Evolutionary conservation across 371 early-diverging fungal species (phyloP), one percentile per base, ranked within the genome.

Genomic region (Apophysomyces trapeziformis): DNA sequence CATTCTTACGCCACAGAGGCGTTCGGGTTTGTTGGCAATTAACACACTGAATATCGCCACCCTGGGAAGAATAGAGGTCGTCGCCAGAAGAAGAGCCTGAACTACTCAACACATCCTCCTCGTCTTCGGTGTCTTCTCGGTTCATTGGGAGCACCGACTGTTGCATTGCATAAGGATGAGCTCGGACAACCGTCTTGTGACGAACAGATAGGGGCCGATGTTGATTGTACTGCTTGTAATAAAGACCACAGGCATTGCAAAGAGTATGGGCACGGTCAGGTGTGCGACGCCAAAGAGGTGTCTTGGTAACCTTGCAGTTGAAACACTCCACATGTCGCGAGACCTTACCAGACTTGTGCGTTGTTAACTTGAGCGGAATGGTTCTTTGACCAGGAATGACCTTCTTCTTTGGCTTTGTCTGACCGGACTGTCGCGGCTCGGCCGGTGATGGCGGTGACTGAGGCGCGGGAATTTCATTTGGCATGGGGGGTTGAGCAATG

Each of bases 241-340:
- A 93, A n/a, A 92, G 78, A 21, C 92, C 92, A 71, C 94, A 94
- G 1, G 94, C 93, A 74, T 94, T 94, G 75, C 93, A 94, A 11
- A 94, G 82, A n/a, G 87, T 85, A 64, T 92, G 91, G 46, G 80
- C 77, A 41, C 89, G 84, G 66, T 93, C 93, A 32, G 89, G 86
- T 35, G 93, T 91, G 37, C 92, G 80, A 32, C 93, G 83, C 94
- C 94, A 93, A 9, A 94, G 79, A 39, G 94, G 94, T 0, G 93
- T 93, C 69, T 84, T 83, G 62, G 87, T 91, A 5, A 91, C 90
- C 39, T 86, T 84, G 68, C 93, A 94, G 73, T 94, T 94, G 79
- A 72, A 89, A 75, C 94, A 94, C 56, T 86, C 84, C 4, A 93
- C 70, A 67, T 92, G 87, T 14, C 90, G 87, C 13, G 72, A 68